phyloP scores from a whole-genome alignment of 2,329 filamentous ascomycete species.

The Paecilomyces sp. region DNA sequence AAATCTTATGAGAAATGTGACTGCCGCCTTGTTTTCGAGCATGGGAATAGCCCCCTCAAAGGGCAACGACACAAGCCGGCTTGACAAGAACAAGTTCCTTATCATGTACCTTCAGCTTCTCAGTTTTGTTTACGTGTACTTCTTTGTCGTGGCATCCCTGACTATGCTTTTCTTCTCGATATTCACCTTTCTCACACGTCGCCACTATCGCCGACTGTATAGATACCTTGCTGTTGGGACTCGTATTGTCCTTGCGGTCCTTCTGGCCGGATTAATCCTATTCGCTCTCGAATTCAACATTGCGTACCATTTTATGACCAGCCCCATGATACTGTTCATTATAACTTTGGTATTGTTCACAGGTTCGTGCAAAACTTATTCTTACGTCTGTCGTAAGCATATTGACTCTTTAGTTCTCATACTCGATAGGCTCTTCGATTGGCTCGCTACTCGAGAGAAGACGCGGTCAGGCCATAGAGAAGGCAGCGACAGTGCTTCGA shows the following conservation, averaged over 20 bases:
- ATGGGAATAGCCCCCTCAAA: constrained; percentile 30
- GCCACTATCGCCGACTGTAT: constrained; percentile 15
- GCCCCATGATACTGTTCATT: constrained; percentile 29
- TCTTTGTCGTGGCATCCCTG: constrained; percentile 28
- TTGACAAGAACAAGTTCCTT: constrained; percentile 23
- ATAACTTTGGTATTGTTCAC: constrained; percentile 23
- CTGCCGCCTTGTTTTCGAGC: constrained; percentile 32
- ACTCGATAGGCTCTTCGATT: constrained; percentile 29
- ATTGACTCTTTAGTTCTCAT: constrained; percentile 20
- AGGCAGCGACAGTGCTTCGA: constrained; percentile 10
- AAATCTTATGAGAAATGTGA: constrained; percentile 32
- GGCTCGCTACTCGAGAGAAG: constrained; percentile 12
- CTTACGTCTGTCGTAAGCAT: neutral
- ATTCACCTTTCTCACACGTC: constrained; percentile 22
- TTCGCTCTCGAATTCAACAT: constrained; percentile 25
- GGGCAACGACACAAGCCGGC: constrained; percentile 15
- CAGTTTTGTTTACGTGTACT: constrained; percentile 34
- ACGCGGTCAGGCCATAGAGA: constrained; percentile 17
- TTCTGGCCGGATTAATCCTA: constrained; percentile 20
- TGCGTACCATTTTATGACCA: constrained; percentile 33
- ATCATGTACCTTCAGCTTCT: constrained; percentile 30
- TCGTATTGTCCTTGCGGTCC: constrained; percentile 21
- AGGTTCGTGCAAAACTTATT: constrained; percentile 14
- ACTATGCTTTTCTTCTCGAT: constrained; percentile 29
- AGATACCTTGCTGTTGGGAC: constrained; percentile 17